phyloP scores from a whole-genome alignment of 129 eudicot species.

The Centrapalus pauciflorus region DNA sequence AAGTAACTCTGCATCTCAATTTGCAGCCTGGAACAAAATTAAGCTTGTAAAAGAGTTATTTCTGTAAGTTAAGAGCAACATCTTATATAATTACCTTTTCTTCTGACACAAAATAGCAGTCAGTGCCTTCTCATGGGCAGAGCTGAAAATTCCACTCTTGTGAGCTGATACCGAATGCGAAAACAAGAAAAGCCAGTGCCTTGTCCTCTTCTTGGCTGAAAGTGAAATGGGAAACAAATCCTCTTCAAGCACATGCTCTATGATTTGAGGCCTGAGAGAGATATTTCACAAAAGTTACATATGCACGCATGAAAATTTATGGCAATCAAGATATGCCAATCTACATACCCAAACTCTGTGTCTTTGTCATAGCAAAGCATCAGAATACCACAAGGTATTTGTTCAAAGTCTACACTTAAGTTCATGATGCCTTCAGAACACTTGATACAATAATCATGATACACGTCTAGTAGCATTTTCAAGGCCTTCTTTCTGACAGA shows the following conservation, averaged over 20 bases:
- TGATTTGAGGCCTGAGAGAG: slow-evolving; percentile 59
- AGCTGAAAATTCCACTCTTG: slow-evolving; percentile 28
- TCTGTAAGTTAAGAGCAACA: slow-evolving; percentile 9
- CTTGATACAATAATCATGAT: slow-evolving; percentile 73
- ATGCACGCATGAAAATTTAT: neutral
- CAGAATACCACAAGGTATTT: slow-evolving; percentile 80
- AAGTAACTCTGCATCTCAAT: slow-evolving; percentile 61
- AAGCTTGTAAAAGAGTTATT: slow-evolving; percentile 14
- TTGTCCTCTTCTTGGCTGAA: slow-evolving; percentile 65
- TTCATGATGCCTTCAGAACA: slow-evolving; percentile 49
- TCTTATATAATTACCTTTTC: slow-evolving; percentile 44
- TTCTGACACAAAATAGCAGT: slow-evolving; percentile 61
- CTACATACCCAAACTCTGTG: slow-evolving; percentile 67
- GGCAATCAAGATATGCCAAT: slow-evolving; percentile 12
- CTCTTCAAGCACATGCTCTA: slow-evolving; percentile 70
- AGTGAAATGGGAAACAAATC: slow-evolving; percentile 74
- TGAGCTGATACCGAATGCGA: slow-evolving; percentile 42
- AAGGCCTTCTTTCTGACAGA: slow-evolving; percentile 70
- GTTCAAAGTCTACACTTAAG: slow-evolving; percentile 55
- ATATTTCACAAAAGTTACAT: slow-evolving; percentile 7
- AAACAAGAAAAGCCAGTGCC: slow-evolving; percentile 78
- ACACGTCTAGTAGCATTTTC: slow-evolving; percentile 71
- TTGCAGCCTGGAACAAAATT: slow-evolving; percentile 55
- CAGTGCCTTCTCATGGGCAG: slow-evolving; percentile 77
- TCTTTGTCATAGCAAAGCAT: slow-evolving; percentile 86